Base-by-base conservation (phyloP, 164 flowering plant species). In the Annona squamosa region DNA sequence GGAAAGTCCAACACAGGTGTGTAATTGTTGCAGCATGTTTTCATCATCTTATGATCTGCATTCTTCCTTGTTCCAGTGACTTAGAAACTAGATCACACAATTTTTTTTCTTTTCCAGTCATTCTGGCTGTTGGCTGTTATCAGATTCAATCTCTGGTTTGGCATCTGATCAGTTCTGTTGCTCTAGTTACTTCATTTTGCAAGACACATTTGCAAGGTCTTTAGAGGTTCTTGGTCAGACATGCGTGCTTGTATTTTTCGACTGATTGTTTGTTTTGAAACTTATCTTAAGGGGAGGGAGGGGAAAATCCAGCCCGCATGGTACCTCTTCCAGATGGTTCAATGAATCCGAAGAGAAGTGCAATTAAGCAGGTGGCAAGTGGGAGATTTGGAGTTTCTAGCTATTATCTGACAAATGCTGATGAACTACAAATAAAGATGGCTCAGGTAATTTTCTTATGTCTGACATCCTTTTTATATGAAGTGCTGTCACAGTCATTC, bases 291-390 rank as follows among this genome's bases (percentile, higher is more conserved):
- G 99, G 99, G 80, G 99, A 93, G 97, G 99, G 99, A 79, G 99
- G 99, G 71, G 99, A 96, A 81, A 88, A 91, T 66, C 98, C 99
- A 71, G 90, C 97, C 78, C 95, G 98, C 43, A 82, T 96, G 93
- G 97, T 88, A 77, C 87, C 97, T 71, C 96, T 93, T 83, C 81
- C 91, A 41, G 90, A 92, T 88, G 99, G 99, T 78, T 88, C 97
- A 65, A 89, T 67, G 87, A 96, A 96, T 77, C 97, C 99, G 18
- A 92, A 84, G 80, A 87, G 99, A 76, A 96, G 99, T 84, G 85
- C 98, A 5, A 96, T 93, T 75, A 96, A 96, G 89, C 99, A 96
- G 82, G 97, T 96, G 71, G 99, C 99, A 4, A 96, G 99, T 89
- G 99, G 98, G 48, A 92, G 99, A 83, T 96, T 96, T 80, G 99